Base-by-base conservation (phyloP, 495 filamentous ascomycete genomes). In the Lophium mytilinum region DNA sequence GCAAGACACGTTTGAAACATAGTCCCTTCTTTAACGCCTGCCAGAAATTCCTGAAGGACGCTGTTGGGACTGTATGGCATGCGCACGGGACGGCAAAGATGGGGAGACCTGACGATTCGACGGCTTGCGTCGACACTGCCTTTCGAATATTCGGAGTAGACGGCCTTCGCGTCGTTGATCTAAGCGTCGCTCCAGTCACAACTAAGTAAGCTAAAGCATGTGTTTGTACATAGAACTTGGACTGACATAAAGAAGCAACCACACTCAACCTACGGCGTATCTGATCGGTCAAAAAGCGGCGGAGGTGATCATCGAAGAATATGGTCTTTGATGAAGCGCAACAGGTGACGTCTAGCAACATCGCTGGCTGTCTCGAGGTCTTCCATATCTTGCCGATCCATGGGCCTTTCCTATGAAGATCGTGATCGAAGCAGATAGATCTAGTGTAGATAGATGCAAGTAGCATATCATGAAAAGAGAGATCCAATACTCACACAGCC, bases 281-380 rank as follows among this genome's bases (percentile, higher is more conserved):
- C 37, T 69, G 2, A 43, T 71, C 12, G 76, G 76, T 1, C 51
- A 72, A 40, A 74, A 71, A 5, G 70, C 66, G 6, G 73, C 71
- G 3, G 74, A 77, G 54, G 76, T 71, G 60, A 43, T 78, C 37
- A 70, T 77, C 48, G 57, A 62, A 36, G 74, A 78, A 60, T 75
- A 80, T 39, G 8, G 36, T 0, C 56, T 58, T 47, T 52, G 49
- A 52, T n/a, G 36, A 37, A 37, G 3, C 24, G 24, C 24, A 30
- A 30, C 24, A 2, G 24, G 6, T 3, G 24, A 30, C 24, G 24
- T 30, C 2, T 30, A 6, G 37, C 37, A 2, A 42, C 4, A n/a
- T 42, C 17, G 40, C 4, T 42, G 40, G 14, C 9, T n/a, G 14
- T n/a, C 9, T 42, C 17, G 40, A 8, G 40, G 40, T 42, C 3